A percentile compares a stretch with the other conserved stretches of the same genome.
phyloP scores from a whole-genome alignment of 768 basidiomycete species.

The Pleurotus djamor region DNA sequence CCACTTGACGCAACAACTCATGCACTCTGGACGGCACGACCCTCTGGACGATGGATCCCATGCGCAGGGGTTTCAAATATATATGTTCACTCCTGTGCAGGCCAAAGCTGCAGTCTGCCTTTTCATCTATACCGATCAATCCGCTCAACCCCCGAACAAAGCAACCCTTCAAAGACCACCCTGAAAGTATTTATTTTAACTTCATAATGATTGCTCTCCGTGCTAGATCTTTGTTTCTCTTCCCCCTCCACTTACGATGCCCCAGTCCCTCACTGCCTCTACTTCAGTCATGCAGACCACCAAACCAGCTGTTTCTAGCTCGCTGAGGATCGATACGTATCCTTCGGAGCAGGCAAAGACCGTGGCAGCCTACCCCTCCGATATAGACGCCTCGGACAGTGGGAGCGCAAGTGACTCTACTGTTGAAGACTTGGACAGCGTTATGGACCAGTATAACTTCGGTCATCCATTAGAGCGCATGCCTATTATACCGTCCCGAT shows the following conservation, averaged over 20 bases:
- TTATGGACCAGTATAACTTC: slow-evolving; percentile 4
- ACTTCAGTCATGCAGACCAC: neutral
- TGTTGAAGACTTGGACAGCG: slow-evolving; percentile 8
- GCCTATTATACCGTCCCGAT: neutral
- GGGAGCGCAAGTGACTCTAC: slow-evolving; percentile 10
- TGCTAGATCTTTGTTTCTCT: neutral
- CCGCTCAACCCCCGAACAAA: neutral
- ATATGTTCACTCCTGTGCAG: neutral
- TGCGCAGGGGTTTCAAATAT: too few species aligned
- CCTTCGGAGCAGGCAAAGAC: neutral
- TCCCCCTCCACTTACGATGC: neutral
- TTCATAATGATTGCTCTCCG: neutral
- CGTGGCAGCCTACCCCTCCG: slow-evolving; percentile 2
- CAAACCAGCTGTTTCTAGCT: neutral
- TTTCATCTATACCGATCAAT: neutral
- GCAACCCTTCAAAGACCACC: neutral
- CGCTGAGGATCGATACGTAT: neutral
- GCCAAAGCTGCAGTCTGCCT: neutral
- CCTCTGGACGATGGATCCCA: too few species aligned
- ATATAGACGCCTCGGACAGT: neutral
- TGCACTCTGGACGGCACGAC: too few species aligned
- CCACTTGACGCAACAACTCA: too few species aligned
- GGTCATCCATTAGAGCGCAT: slow-evolving; percentile 10
- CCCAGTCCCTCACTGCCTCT: neutral
- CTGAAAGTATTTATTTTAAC: neutral